Evolutionary conservation across 2,329 filamentous ascomycete genomes (phyloP).

Genomic region (Aspergillus sp.): DNA sequence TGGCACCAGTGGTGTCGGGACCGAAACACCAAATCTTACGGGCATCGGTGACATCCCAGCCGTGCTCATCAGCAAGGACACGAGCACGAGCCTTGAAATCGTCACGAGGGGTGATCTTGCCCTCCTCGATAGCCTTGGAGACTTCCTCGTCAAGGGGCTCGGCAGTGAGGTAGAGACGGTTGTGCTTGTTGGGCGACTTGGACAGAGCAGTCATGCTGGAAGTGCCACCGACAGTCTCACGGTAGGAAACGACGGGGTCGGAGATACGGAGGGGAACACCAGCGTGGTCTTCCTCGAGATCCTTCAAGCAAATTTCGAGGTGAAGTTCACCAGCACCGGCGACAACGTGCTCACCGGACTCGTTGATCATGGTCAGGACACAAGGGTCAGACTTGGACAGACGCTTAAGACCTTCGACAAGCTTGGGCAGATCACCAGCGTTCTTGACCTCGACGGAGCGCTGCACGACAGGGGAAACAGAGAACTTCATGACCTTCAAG

Average conservation of each 20-base stretch:
- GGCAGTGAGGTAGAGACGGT: constrained; percentile 96
- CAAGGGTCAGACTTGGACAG: constrained; percentile 99
- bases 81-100: constrained; percentile 99
- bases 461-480: constrained; percentile 97
- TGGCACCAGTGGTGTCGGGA: constrained; percentile 95
- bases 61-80: constrained; percentile 92
- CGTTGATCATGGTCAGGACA: constrained; percentile 83
- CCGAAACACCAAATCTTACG: constrained; percentile 99
- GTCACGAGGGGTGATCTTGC: constrained; percentile 92
- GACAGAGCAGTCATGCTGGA: constrained; percentile 96
- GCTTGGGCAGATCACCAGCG: constrained; percentile 98
- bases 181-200: constrained; percentile 99
- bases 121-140: constrained; percentile 80
- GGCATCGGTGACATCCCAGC: constrained; percentile 99
- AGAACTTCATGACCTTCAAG: constrained; percentile 99
- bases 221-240: constrained; percentile 83
- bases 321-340: constrained; percentile 99
- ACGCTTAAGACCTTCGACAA: constrained; percentile 99
- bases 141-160: constrained; percentile 92
- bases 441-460: constrained; percentile 99
- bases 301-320: constrained; percentile 99
- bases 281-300: constrained; percentile 99
- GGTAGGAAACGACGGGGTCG: constrained; percentile 97
- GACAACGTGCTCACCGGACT: constrained; percentile 98
- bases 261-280: constrained; percentile 97